These are phyloP conservation scores for Podaxis carcinomalis DNA, from an alignment of 768 basidiomycete species.

Conservation along the genomic window DNA sequence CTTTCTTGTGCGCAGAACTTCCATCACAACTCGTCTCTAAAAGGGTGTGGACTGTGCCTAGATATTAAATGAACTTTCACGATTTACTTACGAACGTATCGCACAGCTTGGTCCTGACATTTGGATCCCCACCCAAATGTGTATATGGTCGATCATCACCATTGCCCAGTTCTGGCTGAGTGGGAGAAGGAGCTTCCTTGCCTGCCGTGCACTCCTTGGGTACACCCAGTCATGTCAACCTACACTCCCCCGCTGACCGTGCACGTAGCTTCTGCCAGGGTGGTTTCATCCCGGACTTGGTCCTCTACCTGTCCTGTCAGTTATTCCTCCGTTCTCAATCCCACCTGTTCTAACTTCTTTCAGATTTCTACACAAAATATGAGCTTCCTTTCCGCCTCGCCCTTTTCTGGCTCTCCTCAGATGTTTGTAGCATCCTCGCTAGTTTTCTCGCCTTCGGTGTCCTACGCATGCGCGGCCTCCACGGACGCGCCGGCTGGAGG, in stretches of 20 bases:
- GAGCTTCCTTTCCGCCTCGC: conserved; percentile 55
- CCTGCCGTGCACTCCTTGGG: conserved; percentile 39
- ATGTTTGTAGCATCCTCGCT: conserved; percentile 40
- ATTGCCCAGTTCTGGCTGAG: conserved; percentile 51
- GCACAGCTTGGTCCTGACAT: conserved; percentile 54
- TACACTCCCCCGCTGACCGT: background rate
- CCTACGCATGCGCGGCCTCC: conserved; percentile 52
- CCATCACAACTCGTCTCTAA: conserved; percentile 64
- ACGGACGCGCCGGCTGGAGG: conserved; percentile 50
- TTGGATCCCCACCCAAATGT: conserved; percentile 61
- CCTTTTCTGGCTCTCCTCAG: conserved; percentile 49
- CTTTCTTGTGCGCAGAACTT: conserved; percentile 53
- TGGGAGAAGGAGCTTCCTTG: conserved; percentile 47
- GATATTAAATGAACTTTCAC: background rate
- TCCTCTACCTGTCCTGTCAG: conserved; percentile 59
- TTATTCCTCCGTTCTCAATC: conserved; percentile 1
- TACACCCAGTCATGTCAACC: background rate
- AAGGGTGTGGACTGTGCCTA: conserved; percentile 29
- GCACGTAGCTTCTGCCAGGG: conserved; percentile 22
- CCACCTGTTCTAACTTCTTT: background rate
- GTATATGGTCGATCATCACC: conserved; percentile 49
- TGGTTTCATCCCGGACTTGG: conserved; percentile 53
- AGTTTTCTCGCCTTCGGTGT: conserved; percentile 62
- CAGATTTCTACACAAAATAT: conserved; percentile 57
- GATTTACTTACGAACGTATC: background rate